A percentile compares a stretch with the other conserved stretches of the same genome.
Evolutionary conservation across 2,329 filamentous ascomycete genomes (phyloP).

Genomic region (Bisporella sp.): DNA sequence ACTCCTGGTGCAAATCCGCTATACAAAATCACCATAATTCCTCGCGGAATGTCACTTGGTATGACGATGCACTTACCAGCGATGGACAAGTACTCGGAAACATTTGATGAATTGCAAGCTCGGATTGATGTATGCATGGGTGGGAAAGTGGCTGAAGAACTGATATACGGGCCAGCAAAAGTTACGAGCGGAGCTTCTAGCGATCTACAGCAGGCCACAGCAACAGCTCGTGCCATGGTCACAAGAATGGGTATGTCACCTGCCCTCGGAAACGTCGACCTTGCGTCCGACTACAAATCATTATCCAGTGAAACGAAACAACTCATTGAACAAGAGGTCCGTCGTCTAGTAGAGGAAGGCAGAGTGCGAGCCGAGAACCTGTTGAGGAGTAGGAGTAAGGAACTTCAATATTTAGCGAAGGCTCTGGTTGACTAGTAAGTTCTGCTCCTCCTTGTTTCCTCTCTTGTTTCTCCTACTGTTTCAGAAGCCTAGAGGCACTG

Average conservation of each 20-base stretch:
- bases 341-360: slow-evolving; percentile 74
- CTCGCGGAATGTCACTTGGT: slow-evolving; percentile 78
- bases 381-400: slow-evolving; percentile 67
- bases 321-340: slow-evolving; percentile 82
- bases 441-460: background rate
- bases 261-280: slow-evolving; percentile 82
- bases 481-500: too few species aligned
- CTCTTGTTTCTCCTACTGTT: background rate
- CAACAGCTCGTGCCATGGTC: slow-evolving; percentile 79
- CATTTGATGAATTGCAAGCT: slow-evolving; percentile 77
- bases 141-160: slow-evolving; percentile 84
- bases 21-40: slow-evolving; percentile 97
- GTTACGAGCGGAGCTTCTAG: slow-evolving; percentile 83
- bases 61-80: slow-evolving; percentile 83
- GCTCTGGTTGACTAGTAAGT: slow-evolving; percentile 73
- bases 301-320: slow-evolving; percentile 83
- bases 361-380: slow-evolving; percentile 66
- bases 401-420: slow-evolving; percentile 81
- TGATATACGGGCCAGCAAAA: slow-evolving; percentile 84
- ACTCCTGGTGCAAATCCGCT: slow-evolving; percentile 66
- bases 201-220: slow-evolving; percentile 78
- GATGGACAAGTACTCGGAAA: slow-evolving; percentile 85
- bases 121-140: slow-evolving; percentile 76
- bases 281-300: slow-evolving; percentile 70
- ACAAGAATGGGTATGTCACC: slow-evolving; percentile 86